phyloP scores from a whole-genome alignment of 2,329 filamentous ascomycete species.

The Graphilbum ipis-grandicollis region DNA sequence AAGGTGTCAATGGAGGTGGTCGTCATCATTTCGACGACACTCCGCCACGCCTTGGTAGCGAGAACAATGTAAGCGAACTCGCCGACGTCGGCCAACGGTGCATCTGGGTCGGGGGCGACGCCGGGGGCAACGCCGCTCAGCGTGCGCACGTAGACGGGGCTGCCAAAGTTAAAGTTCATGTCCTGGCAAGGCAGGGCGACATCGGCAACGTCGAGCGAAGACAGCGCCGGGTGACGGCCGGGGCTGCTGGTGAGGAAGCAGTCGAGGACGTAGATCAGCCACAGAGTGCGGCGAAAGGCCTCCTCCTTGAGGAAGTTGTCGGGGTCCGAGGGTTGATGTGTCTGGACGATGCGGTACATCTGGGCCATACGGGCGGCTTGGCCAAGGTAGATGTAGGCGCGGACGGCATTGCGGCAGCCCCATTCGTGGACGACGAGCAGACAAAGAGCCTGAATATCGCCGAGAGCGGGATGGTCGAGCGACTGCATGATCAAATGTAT shows the following conservation, averaged over 20 bases:
- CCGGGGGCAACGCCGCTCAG: constrained; percentile 23
- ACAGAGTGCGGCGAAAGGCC: constrained; percentile 41
- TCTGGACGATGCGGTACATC: constrained; percentile 44
- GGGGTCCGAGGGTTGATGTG: constrained; percentile 29
- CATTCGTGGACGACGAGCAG: constrained; percentile 45
- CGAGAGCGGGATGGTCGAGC: constrained; percentile 39
- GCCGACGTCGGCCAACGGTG: constrained; percentile 32
- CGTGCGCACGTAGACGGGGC: constrained; percentile 40
- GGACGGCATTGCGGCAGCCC: constrained; percentile 42
- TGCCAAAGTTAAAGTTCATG: constrained; percentile 46
- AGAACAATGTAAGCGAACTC: constrained; percentile 46
- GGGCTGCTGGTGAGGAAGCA: constrained; percentile 45
- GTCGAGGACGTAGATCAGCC: constrained; percentile 46
- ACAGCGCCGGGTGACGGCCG: constrained; percentile 38
- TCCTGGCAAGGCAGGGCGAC: constrained; percentile 41
- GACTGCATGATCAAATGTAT: constrained; percentile 39
- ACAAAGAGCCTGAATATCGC: constrained; percentile 44
- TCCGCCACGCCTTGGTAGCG: constrained; percentile 43
- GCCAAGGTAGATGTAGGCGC: constrained; percentile 45
- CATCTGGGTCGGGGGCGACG: constrained; percentile 19
- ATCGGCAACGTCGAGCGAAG: constrained; percentile 34
- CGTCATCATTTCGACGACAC: constrained; percentile 43
- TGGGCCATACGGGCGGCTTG: constrained; percentile 47
- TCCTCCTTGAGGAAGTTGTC: constrained; percentile 45
- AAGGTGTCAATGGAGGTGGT: constrained; percentile 32